These are phyloP conservation scores for Leccinum ponderosum DNA, from an alignment of 1,284 basidiomycete genomes.

Conservation along the genomic window DNA sequence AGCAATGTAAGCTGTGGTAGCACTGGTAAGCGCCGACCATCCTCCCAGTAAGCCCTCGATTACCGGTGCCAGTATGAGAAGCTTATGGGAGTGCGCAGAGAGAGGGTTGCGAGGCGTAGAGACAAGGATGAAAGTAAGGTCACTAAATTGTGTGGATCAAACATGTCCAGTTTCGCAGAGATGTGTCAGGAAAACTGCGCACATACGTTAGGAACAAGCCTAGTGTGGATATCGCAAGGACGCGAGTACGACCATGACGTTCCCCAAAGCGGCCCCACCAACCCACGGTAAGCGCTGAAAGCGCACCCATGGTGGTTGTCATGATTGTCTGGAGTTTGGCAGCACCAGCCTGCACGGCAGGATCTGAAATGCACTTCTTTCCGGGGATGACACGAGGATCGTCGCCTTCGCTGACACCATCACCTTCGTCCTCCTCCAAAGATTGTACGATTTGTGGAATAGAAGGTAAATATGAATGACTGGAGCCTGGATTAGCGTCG, in stretches of 20 bases:
- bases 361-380: conserved; percentile 55
- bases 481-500: conserved; percentile 35
- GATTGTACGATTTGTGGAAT: conserved; percentile 5
- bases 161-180: conserved; percentile 8
- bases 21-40: conserved; percentile 78
- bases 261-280: conserved; percentile 89
- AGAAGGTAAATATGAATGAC: conserved; percentile 12
- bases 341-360: conserved; percentile 65
- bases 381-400: conserved; percentile 54
- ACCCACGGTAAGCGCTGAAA: conserved; percentile 83
- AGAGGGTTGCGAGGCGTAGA: conserved; percentile 68
- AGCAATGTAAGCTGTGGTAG: conserved; percentile 81
- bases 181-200: conserved; percentile 1
- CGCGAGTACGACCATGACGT: conserved; percentile 71
- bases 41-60: conserved; percentile 87
- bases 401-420: conserved; percentile 35
- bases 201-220: conserved; percentile 78
- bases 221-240: conserved; percentile 69
- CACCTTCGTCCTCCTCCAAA: conserved; percentile 18
- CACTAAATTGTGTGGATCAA: conserved; percentile 44
- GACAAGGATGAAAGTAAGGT: conserved; percentile 76
- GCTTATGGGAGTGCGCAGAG: conserved; percentile 64
- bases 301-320: conserved; percentile 77
- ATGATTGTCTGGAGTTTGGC: conserved; percentile 70
- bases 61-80: conserved; percentile 80